Evolutionary conservation across 768 basidiomycete genomes (phyloP), one percentile per base, ranked within the genome.

Genomic region (Xerocomellus intermedius): DNA sequence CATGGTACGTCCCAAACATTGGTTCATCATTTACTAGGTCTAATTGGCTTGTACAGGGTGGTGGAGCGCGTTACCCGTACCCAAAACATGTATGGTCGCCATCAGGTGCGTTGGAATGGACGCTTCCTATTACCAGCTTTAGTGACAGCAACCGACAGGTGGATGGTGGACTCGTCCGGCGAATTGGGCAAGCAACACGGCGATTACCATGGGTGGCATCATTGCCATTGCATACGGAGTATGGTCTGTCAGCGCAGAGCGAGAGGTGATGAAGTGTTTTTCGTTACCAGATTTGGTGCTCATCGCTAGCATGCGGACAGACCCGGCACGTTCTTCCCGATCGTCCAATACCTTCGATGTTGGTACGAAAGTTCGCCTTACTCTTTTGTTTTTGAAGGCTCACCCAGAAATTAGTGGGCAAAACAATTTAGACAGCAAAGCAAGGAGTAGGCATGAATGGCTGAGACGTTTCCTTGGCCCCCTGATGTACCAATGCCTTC

Each of bases 21-120:
- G 13, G 5, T 21, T 28, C 24, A 5, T 53, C 13, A 3, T 12
- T 38, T 19, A 1, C 16, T 1, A 19, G 12, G 14, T 28, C 47
- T 64, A 24, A 64, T 35, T 8, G 9, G 10, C 2, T n/a, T 21
- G 14, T 5, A 19, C 53, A 91, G 90, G 90, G 90, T 43, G 90
- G 89, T 74, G 89, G 89, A 58, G 82, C 75, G 51, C 85, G 91
- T 75, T 97, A 91, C 79, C 92, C 94, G 9, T 97, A 87, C 71
- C 94, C 93, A 32, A 95, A 94, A 78, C 82, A 89, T 67, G 94
- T 97, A 52, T 98, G 93, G 92, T 88, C 93, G 22, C 94, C 95
- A 67, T 80, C 94, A 61, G 92, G 92, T 91, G 50, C 57, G 73
- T 74, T 19, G 21, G 24, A 38, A 14, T 36, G 8, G 14, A 22